Evolutionary conservation across 139 green algal genomes (phyloP), one percentile per base, ranked within the genome.

Genomic region (Chlamydomonas sphaeroides): DNA sequence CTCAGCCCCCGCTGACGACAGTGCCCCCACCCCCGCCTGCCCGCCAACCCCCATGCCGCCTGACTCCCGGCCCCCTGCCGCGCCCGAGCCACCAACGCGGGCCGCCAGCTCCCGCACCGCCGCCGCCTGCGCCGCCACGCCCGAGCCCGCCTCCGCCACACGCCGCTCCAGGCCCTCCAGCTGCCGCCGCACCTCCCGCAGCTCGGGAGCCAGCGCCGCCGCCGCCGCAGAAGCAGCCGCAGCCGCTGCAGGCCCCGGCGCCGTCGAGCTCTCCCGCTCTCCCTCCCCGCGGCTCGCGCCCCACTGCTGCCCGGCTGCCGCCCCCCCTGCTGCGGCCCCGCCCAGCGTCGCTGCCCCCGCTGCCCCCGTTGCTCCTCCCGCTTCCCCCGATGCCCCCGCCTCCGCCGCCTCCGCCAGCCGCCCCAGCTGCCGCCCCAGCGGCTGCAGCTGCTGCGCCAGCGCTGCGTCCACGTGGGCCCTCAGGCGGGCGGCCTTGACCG

Each of bases 401-500:
- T 23, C n/a, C n/a, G 1, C 2, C 59, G 2, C 1, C 10, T 25
- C 5, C 59, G 30, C 59, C 15, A 36, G 45, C 51, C 20, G 56
- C 56, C 25, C 56, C 23, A 6, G 3, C 56, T n/a, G 23, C 18
- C 25, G 25, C 56, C 23, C 56, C 3, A 8, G 3, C 2, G 41
- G 30, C 30, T 62, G 36, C 74, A 80, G 74, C 41, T 2, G 39
- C 59, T n/a, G 71, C 30, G 28, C 57, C 28, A 82, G 61, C 36
- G 65, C 75, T 4, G 59, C 61, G 42, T 65, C 65, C 63, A 84
- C 77, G 33, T 84, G 65, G 77, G 42, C 57, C 8, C 77, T 65
- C n/a, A 84, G 77, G 32, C 77, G 35, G 5, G 26, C 35, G 7
- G 77, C 77, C 77, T 84, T 84, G 36, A 84, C 67, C 5, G 77